Evolutionary conservation across 148 eudicot genomes (phyloP).

Genomic region (Camellia lanceoleosa): DNA sequence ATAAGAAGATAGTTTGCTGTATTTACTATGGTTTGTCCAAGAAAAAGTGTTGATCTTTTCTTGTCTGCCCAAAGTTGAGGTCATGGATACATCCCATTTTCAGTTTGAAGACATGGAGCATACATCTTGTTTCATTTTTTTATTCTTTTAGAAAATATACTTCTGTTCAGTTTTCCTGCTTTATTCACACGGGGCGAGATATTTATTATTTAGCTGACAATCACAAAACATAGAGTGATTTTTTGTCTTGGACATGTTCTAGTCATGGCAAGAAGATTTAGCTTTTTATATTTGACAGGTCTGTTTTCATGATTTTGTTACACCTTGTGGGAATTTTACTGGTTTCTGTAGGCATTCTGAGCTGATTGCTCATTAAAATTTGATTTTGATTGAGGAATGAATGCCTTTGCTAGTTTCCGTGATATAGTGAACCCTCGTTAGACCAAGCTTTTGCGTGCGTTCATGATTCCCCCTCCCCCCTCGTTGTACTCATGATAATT

Average conservation of each 20-base stretch:
- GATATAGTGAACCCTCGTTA: neutral
- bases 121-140: neutral
- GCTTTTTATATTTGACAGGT: neutral
- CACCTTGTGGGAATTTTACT: neutral
- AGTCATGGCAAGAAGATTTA: neutral
- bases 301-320: neutral
- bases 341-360: neutral
- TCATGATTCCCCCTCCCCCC: no score
- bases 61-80: neutral
- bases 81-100: neutral
- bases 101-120: neutral
- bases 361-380: neutral
- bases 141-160: neutral
- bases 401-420: neutral
- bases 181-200: neutral
- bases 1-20: neutral
- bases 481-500: no score
- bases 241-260: neutral
- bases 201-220: neutral
- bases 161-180: neutral
- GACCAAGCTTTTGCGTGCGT: no score
- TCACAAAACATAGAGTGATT: neutral
- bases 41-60: neutral
- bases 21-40: neutral
- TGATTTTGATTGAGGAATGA: neutral